Base-by-base conservation (phyloP, 176 grass and related monocot species). In the Dactylis glomerata region DNA sequence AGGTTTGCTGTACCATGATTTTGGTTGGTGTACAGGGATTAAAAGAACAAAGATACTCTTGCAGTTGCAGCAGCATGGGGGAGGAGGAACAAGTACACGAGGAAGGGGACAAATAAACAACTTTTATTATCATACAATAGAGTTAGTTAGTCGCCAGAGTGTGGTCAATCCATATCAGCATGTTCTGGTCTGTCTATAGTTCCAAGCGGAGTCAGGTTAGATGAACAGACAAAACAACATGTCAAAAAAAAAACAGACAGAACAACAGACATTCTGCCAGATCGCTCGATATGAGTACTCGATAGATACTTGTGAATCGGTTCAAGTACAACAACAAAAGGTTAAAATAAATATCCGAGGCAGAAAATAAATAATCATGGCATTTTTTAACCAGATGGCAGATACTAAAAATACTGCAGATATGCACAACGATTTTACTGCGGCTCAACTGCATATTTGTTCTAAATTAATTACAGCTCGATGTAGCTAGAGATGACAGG, bases 21-120 rank as follows among this genome's bases (percentile, higher is more conserved):
- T 40, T 36, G 34, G 36, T 70, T n/a, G 66, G 34, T 23, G 20
- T 40, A 42, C 36, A 71, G 6, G 76, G 52, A 76, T 24, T 34
- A 84, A 57, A 77, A 77, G 9, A 85, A 88, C 76, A 50, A 51
- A 92, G 78, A 96, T 93, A 81, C 71, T 85, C 84, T 83, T 68
- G 54, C 84, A 82, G 66, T 46, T 74, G 70, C 45, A 81, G 76
- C 87, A 79, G 72, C 91, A 79, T 41, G 37, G 87, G 65, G 12
- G 88, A 49, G 13, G 32, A 86, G 61, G 68, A 85, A 54, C 47
- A 85, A 78, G 75, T 68, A 86, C 75, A 61, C 58, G 33, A 82
- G 52, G 45, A 83, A 77, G 69, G 49, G 15, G 47, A 91, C 77
- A 89, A 28, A 82, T 26, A 59, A 32, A 49, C 52, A 76, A 82